Conservation (phyloP, 768 basidiomycete species). For the Lactifluus subvellereus region DNA sequence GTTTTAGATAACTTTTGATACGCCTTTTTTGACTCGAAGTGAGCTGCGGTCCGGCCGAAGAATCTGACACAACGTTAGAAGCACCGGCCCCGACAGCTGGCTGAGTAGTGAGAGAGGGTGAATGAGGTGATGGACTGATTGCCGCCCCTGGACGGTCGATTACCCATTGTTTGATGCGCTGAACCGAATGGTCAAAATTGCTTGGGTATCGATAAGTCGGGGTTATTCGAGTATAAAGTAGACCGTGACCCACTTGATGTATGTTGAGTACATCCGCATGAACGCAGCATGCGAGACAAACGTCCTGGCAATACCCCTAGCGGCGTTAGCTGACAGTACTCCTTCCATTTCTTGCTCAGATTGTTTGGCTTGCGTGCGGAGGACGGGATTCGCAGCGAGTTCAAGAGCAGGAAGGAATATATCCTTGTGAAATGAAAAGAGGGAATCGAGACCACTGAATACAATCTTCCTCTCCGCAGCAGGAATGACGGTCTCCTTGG, state of each 20-base stretch:
- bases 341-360: slow-evolving; percentile 63
- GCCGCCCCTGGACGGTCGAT: slow-evolving; percentile 45
- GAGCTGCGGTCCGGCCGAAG: slow-evolving; percentile 48
- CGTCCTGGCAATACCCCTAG: slow-evolving; percentile 76
- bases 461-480: slow-evolving; percentile 82
- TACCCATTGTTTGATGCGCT: slow-evolving; percentile 84
- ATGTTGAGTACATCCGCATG: slow-evolving; percentile 98
- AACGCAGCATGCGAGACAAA: slow-evolving; percentile 94
- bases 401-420: slow-evolving; percentile 92
- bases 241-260: slow-evolving; percentile 74
- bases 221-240: slow-evolving; percentile 2
- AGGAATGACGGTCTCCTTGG: slow-evolving; percentile 83
- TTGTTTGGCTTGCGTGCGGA: slow-evolving; percentile 42
- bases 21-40: slow-evolving; percentile 81
- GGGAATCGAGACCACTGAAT: slow-evolving; percentile 82
- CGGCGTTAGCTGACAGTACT: slow-evolving; percentile 64
- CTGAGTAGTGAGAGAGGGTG: slow-evolving; percentile 52
- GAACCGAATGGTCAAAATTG: slow-evolving; percentile 91
- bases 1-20: slow-evolving; percentile 83
- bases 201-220: slow-evolving; percentile 36
- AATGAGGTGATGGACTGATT: slow-evolving; percentile 36
- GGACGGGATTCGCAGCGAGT: slow-evolving; percentile 62
- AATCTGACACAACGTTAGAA: slow-evolving; percentile 34
- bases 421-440: slow-evolving; percentile 89
- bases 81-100: slow-evolving; percentile 35